Base-by-base conservation (phyloP, 495 filamentous ascomycete genomes). In the Aspergillus mulundensis region DNA sequence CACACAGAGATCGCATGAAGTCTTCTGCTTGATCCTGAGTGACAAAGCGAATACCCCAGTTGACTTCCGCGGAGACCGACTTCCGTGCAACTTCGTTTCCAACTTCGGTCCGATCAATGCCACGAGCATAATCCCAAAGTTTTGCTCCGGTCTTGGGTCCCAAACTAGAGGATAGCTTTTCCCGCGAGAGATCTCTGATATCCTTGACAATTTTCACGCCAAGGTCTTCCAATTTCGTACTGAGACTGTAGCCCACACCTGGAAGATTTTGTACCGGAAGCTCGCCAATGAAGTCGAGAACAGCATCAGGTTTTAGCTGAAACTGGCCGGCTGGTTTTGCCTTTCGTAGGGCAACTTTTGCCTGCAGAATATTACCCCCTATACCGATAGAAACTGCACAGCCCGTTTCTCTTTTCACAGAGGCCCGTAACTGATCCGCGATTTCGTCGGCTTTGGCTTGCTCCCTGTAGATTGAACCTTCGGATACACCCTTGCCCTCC, bases 321-420 rank as follows among this genome's bases (percentile, higher is more conserved):
- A 89, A 88, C 61, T 96, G 93, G 0, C 95, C 94, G 3, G 93
- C 93, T 1, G 94, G 94, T 66, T 98, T 98, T 0, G 94, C 94
- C 70, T 89, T 95, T 38, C 91, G 80, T 56, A 96, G 73, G 7
- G 94, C 91, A 14, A 97, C 80, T 63, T 95, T 96, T 32, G 94
- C 95, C 7, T 91, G 81, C 10, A 98, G 68, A 38, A 97, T 90
- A 62, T 96, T 98, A 7, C 81, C 84, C 3, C 95, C 94, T 56
- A 98, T 95, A 0, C 94, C 94, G n/a, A 97, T 84, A 0, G 92
- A 96, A 4, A 97, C 92, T 46, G 86, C 82, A 66, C 95, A 97
- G 6, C 81, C 86, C 0, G 94, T 95, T 54, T 78, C 87, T 16
- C 74, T 63, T 61, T 89, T 87, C 42, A 96, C 82, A 20, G 80